A percentile compares a stretch with the other conserved stretches of the same genome.
Conservation (phyloP, 148 eudicot species). For the Vaccinium vitisidaea region DNA sequence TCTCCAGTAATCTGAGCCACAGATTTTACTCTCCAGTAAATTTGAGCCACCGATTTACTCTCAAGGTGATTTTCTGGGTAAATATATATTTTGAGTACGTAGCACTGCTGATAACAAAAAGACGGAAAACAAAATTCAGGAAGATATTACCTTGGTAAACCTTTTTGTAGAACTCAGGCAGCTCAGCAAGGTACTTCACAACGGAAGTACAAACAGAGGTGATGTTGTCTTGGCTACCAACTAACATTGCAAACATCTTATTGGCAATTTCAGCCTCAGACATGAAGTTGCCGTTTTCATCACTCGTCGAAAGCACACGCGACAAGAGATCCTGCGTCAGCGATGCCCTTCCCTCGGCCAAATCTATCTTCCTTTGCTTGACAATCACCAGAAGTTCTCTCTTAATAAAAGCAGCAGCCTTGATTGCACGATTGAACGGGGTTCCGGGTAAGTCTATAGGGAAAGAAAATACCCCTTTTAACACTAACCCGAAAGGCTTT, state of each 20-base stretch:
- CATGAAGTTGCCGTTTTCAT: neutral
- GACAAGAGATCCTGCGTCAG: slow-evolving; percentile 2
- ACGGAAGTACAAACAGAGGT: neutral
- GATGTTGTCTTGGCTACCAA: neutral
- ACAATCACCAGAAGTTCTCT: slow-evolving; percentile 19
- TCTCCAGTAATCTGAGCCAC: too few relatives aligned
- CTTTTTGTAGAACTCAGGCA: neutral
- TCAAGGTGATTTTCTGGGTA: too few relatives aligned
- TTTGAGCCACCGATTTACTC: too few relatives aligned
- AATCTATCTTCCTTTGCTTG: slow-evolving; percentile 17
- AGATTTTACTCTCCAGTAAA: too few relatives aligned
- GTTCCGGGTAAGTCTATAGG: slow-evolving; percentile 43
- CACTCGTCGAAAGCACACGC: neutral
- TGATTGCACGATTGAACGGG: slow-evolving; percentile 29
- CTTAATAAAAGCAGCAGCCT: slow-evolving; percentile 29
- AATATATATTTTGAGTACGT: too few relatives aligned
- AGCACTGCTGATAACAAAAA: too few relatives aligned
- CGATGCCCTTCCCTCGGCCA: slow-evolving; percentile 19
- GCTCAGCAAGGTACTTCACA: neutral
- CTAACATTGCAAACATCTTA: neutral
- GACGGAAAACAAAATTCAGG: neutral
- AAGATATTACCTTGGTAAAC: neutral
- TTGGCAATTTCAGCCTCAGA: neutral
- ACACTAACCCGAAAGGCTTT: slow-evolving; percentile 20
- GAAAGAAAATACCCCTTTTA: slow-evolving; percentile 28